A percentile compares a stretch with the other conserved stretches of the same genome.
These are phyloP conservation scores for Epicoccum nigrum DNA, from an alignment of 2,329 filamentous ascomycete species.

Conservation along the genomic window DNA sequence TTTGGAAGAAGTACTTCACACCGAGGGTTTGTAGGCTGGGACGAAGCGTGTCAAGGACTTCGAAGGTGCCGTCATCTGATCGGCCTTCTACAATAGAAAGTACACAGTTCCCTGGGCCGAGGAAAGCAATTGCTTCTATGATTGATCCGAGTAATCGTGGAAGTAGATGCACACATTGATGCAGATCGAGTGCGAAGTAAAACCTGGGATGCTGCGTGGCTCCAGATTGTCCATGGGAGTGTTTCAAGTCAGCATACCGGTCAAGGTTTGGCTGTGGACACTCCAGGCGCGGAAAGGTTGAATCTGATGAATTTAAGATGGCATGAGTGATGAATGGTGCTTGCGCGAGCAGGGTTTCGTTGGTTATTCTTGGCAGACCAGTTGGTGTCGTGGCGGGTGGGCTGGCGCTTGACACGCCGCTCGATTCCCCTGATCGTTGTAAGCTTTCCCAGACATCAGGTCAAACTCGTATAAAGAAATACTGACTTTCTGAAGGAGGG, in stretches of 20 bases:
- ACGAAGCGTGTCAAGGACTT: constrained; percentile 55
- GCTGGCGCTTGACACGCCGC: not conserved
- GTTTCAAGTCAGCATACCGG: constrained; percentile 26
- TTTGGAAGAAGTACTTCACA: constrained; percentile 51
- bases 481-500: constrained; percentile 4
- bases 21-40: constrained; percentile 47
- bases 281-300: constrained; percentile 23
- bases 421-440: constrained; percentile 6
- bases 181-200: constrained; percentile 62
- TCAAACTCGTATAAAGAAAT: not conserved
- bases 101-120: constrained; percentile 59
- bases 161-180: constrained; percentile 54
- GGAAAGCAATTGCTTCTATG: constrained; percentile 56
- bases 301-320: constrained; percentile 25
- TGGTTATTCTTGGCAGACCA: constrained; percentile 12
- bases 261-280: constrained; percentile 23
- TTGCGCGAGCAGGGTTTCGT: constrained; percentile 21
- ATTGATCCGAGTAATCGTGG: constrained; percentile 60
- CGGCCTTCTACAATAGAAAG: constrained; percentile 64
- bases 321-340: constrained; percentile 22
- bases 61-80: constrained; percentile 61
- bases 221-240: constrained; percentile 5
- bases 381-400: constrained; percentile 2
- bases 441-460: constrained; percentile 1
- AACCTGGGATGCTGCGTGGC: constrained; percentile 18